Percentiles rank a stretch among this genome's conserved stretches.
phyloP scores from a whole-genome alignment of 805 yeast species.

The Spathaspora hagerdaliae region DNA sequence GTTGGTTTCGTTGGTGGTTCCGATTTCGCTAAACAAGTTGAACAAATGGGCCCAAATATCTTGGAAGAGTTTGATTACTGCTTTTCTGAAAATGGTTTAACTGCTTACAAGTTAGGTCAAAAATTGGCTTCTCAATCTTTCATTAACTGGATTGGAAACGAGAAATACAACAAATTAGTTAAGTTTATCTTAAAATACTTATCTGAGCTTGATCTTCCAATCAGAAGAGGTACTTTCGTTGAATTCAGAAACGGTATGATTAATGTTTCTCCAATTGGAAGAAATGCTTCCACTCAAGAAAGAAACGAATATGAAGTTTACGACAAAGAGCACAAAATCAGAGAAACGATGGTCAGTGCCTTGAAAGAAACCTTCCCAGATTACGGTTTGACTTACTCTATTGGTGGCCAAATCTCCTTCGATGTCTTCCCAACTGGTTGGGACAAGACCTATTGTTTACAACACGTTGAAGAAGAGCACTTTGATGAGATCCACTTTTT shows the following conservation, averaged over 20 bases:
- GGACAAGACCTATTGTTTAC: conserved; percentile 98
- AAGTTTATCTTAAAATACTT: conserved; percentile 83
- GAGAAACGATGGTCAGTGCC: conserved; percentile 82
- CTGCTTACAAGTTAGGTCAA: conserved; percentile 91
- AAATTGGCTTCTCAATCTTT: conserved; percentile 90
- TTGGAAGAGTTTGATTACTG: conserved; percentile 87
- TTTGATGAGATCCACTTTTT: conserved; percentile 92
- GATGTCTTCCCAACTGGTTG: conserved; percentile 99
- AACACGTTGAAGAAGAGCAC: conserved; percentile 82
- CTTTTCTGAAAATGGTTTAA: conserved; percentile 95
- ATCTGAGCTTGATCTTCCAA: conserved; percentile 83
- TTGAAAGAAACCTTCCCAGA: conserved; percentile 81
- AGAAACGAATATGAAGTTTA: conserved; percentile 87
- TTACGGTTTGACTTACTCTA: conserved; percentile 86
- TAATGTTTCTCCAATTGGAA: conserved; percentile 96
- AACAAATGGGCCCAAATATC: conserved; percentile 84
- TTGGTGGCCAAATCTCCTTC: conserved; percentile 98
- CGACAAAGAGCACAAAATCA: conserved; percentile 76
- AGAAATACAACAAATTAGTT: conserved; percentile 83
- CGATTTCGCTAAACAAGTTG: conserved; percentile 89
- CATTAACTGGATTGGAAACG: conserved; percentile 94
- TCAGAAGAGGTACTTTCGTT: conserved; percentile 97
- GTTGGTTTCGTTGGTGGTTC: conserved; percentile 98
- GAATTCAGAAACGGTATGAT: conserved; percentile 99
- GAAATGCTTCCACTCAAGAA: conserved; percentile 93